Conservation (phyloP, 345 rosid genomes). For the Laguncularia racemosa region DNA sequence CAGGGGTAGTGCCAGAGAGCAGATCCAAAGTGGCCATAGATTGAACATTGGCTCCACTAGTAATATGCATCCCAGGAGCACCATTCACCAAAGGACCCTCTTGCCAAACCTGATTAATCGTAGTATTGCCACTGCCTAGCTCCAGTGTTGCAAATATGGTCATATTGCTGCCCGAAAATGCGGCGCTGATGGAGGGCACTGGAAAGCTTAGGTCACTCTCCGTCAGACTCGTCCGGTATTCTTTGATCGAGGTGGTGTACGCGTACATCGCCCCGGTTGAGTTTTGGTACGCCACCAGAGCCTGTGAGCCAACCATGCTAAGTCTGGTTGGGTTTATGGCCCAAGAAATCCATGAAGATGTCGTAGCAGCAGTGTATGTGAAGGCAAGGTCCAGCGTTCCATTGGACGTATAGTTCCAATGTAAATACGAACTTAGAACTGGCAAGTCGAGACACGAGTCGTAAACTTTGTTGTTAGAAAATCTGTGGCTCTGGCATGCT, state of each 20-base stretch:
- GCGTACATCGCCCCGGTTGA: slow-evolving; percentile 23
- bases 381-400: slow-evolving; percentile 62
- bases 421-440: slow-evolving; percentile 39
- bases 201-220: slow-evolving; percentile 27
- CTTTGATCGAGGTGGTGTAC: slow-evolving; percentile 28
- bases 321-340: slow-evolving; percentile 46
- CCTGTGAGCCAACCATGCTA: slow-evolving; percentile 45
- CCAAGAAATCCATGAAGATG: slow-evolving; percentile 63
- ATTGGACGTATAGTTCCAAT: slow-evolving; percentile 20
- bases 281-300: slow-evolving; percentile 51
- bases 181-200: slow-evolving; percentile 30
- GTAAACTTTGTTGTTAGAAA: slow-evolving; percentile 10
- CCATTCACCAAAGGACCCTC: slow-evolving; percentile 32
- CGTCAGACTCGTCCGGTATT: neutral
- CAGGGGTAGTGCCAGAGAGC: too few relatives aligned
- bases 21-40: slow-evolving; percentile 40
- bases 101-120: slow-evolving; percentile 70
- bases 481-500: slow-evolving; percentile 12
- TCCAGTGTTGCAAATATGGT: slow-evolving; percentile 59
- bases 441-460: slow-evolving; percentile 32
- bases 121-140: slow-evolving; percentile 17
- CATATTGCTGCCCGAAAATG: slow-evolving; percentile 23
- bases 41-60: slow-evolving; percentile 11
- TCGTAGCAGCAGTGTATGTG: slow-evolving; percentile 32
- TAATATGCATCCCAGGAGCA: neutral